Conservation (phyloP, 495 filamentous ascomycete species). For the Bacidia rubella region DNA sequence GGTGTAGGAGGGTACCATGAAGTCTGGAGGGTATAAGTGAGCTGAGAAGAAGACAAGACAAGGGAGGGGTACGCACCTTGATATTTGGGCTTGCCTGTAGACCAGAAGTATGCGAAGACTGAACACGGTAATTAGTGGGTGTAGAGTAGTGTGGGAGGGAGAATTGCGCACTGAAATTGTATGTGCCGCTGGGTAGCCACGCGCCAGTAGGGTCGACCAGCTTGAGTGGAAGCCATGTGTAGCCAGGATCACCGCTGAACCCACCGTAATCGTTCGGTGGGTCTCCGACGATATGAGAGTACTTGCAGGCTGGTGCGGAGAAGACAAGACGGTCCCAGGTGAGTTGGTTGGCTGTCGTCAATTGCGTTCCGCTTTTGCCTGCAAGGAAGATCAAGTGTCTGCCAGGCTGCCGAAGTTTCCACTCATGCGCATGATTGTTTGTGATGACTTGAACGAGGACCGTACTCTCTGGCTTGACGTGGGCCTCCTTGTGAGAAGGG, state of each 20-base stretch:
- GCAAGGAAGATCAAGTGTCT: not conserved
- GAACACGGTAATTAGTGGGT: no score
- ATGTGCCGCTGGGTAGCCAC: not conserved
- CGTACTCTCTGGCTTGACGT: not conserved
- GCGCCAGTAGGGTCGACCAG: not conserved
- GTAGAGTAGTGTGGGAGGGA: no score
- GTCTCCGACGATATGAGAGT: not conserved
- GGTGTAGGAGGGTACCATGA: not conserved
- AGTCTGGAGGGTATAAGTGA: not conserved
- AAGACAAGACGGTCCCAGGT: not conserved
- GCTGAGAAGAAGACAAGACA: not conserved
- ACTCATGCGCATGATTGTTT: not conserved
- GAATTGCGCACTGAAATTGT: not conserved
- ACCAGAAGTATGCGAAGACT: not conserved
- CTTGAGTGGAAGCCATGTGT: not conserved
- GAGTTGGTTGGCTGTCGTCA: not conserved
- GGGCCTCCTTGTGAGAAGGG: not conserved
- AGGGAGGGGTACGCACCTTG: not conserved
- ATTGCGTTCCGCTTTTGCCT: not conserved
- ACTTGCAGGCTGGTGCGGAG: not conserved
- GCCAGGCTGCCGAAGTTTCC: not conserved
- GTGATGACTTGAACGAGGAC: not conserved
- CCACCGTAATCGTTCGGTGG: not conserved
- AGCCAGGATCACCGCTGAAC: not conserved
- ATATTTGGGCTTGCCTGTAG: not conserved